Percentiles rank a stretch among this genome's conserved stretches.
These are phyloP conservation scores for Pholiota adiposa DNA, from an alignment of 1,284 basidiomycete genomes.

Conservation along the genomic window DNA sequence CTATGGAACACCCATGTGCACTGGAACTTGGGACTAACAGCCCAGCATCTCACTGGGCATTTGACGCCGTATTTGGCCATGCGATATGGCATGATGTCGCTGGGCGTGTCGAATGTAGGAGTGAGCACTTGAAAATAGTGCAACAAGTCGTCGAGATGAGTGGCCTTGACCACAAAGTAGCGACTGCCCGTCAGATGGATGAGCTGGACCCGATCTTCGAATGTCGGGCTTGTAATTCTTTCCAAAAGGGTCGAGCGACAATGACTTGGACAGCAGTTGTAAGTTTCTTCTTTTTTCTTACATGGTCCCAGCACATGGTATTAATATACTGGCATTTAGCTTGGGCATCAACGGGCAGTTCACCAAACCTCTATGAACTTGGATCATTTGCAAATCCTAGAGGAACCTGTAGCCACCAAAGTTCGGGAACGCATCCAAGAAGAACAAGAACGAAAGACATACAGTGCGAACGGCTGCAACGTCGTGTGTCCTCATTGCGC, in stretches of 20 bases:
- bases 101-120: neutral
- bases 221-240: neutral
- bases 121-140: neutral
- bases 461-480: neutral
- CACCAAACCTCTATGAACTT: neutral
- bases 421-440: neutral
- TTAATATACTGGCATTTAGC: no score
- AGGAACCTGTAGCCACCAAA: neutral
- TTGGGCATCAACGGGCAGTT: neutral
- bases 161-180: neutral
- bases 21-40: no score
- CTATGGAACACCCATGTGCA: neutral
- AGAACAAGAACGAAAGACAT: neutral
- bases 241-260: neutral
- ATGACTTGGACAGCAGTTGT: constrained; percentile 8
- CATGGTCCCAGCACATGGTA: no score
- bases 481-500: constrained; percentile 1
- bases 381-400: neutral
- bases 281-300: neutral
- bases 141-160: neutral
- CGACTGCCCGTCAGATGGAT: constrained; percentile 3
- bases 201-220: constrained; percentile 1
- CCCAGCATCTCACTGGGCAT: neutral
- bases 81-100: neutral
- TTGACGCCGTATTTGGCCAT: neutral